Conservation (phyloP, 1,139 yeast species). For the Candida sp. region DNA sequence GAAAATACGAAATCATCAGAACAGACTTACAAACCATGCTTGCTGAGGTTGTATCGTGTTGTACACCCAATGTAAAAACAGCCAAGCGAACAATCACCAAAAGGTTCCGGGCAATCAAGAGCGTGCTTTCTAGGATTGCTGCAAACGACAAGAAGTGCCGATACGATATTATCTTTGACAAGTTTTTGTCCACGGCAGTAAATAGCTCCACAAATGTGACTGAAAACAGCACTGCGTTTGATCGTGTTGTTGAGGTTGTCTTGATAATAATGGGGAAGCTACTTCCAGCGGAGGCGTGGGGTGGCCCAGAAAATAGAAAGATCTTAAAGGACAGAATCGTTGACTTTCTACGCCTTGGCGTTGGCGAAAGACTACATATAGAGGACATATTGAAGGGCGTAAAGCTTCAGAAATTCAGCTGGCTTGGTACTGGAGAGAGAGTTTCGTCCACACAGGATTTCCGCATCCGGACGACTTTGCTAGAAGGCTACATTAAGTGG, state of each 20-base stretch:
- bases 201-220: conserved; percentile 16
- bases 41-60: neutral
- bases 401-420: conserved; percentile 41
- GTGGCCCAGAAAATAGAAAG: conserved; percentile 52
- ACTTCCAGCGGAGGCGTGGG: conserved; percentile 60
- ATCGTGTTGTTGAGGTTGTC: conserved; percentile 42
- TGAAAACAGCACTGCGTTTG: conserved; percentile 24
- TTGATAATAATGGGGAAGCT: conserved; percentile 46
- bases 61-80: neutral
- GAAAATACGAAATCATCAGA: neutral
- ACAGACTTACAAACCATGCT: neutral
- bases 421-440: conserved; percentile 44
- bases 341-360: conserved; percentile 38
- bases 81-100: conserved; percentile 2
- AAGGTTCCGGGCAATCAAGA: conserved; percentile 8
- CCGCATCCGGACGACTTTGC: conserved; percentile 29
- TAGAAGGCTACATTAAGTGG: conserved; percentile 60
- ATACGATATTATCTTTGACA: conserved; percentile 19
- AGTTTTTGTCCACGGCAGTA: conserved; percentile 3
- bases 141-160: conserved; percentile 26
- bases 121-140: conserved; percentile 12
- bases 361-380: conserved; percentile 30
- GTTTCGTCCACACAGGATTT: conserved; percentile 42
- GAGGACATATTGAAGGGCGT: conserved; percentile 30
- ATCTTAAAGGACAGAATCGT: conserved; percentile 41